phyloP scores from a whole-genome alignment of 2,329 filamentous ascomycete species.

The Sphaerulina vaccinii region DNA sequence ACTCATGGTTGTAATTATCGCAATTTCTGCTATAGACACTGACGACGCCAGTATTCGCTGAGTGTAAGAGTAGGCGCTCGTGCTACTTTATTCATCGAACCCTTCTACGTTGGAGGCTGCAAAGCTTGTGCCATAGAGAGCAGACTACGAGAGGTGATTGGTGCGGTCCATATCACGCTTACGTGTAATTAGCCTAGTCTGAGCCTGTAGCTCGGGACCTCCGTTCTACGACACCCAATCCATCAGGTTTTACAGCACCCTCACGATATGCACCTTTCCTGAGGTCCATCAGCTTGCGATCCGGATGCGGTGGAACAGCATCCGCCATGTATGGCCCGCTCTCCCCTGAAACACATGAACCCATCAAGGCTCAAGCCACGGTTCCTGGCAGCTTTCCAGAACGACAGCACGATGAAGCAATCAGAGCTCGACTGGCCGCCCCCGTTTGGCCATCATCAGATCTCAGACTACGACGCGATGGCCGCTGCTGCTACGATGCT shows the following conservation, averaged over 20 bases:
- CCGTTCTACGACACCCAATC: slow-evolving; percentile 19
- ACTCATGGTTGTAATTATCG: slow-evolving; percentile 1
- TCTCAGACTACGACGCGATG: slow-evolving; percentile 16
- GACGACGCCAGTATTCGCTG: slow-evolving; percentile 1
- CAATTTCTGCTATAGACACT: slow-evolving; percentile 8
- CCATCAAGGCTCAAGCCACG: slow-evolving; percentile 14
- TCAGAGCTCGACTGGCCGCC: slow-evolving; percentile 23
- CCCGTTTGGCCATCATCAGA: slow-evolving; percentile 15
- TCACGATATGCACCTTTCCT: slow-evolving; percentile 13
- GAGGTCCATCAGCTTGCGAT: slow-evolving; percentile 15
- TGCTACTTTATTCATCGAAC: slow-evolving; percentile 17
- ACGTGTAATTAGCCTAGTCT: slow-evolving; percentile 7
- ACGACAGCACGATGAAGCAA: slow-evolving; percentile 19
- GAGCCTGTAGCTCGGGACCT: slow-evolving; percentile 3
- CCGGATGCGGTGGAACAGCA: slow-evolving; percentile 22
- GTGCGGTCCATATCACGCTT: slow-evolving; percentile 14
- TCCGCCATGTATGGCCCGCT: slow-evolving; percentile 18
- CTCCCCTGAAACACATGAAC: slow-evolving; percentile 27
- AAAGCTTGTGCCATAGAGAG: slow-evolving; percentile 15
- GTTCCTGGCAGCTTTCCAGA: slow-evolving; percentile 25
- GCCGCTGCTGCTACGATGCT: not conserved
- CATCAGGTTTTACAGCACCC: slow-evolving; percentile 13
- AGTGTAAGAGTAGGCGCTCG: slow-evolving; percentile 21
- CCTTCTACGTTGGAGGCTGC: slow-evolving; percentile 20
- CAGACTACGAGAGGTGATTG: slow-evolving; percentile 11